Conservation (phyloP, 2,329 filamentous ascomycete genomes). For the Cordyceps farinosa region DNA sequence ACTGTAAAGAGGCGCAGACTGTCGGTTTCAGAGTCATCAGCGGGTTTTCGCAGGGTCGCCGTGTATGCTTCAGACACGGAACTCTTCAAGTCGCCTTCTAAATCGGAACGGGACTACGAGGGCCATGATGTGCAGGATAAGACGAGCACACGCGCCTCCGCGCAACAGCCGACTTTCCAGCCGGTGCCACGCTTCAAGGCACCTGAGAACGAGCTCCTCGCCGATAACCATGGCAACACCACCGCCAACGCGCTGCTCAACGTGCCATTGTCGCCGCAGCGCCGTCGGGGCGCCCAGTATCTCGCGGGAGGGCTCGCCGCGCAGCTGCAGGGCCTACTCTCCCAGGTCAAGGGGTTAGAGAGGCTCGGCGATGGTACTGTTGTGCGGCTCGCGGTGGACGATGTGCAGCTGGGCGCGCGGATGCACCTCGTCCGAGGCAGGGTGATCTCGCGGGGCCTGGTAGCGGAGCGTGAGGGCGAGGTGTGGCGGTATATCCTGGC, state of each 20-base stretch:
- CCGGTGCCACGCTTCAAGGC: slow-evolving; percentile 39
- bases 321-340: slow-evolving; percentile 39
- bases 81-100: not conserved
- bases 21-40: slow-evolving; percentile 4
- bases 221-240: not conserved
- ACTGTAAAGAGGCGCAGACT: slow-evolving; percentile 26
- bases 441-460: not conserved
- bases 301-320: slow-evolving; percentile 37
- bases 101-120: slow-evolving; percentile 12
- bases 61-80: not conserved
- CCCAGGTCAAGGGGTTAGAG: slow-evolving; percentile 37
- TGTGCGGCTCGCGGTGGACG: slow-evolving; percentile 29
- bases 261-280: slow-evolving; percentile 35
- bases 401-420: slow-evolving; percentile 29
- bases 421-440: slow-evolving; percentile 34
- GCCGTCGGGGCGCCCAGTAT: slow-evolving; percentile 33
- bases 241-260: slow-evolving; percentile 20
- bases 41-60: not conserved
- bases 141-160: slow-evolving; percentile 22
- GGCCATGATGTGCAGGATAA: slow-evolving; percentile 15
- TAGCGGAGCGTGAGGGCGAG: not conserved
- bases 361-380: slow-evolving; percentile 15
- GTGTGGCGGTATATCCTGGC: slow-evolving; percentile 32
- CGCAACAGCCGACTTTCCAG: slow-evolving; percentile 36
- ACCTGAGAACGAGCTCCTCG: slow-evolving; percentile 22